Evolutionary conservation across 2,329 filamentous ascomycete genomes (phyloP).

Genomic region (Diaporthe sp.): DNA sequence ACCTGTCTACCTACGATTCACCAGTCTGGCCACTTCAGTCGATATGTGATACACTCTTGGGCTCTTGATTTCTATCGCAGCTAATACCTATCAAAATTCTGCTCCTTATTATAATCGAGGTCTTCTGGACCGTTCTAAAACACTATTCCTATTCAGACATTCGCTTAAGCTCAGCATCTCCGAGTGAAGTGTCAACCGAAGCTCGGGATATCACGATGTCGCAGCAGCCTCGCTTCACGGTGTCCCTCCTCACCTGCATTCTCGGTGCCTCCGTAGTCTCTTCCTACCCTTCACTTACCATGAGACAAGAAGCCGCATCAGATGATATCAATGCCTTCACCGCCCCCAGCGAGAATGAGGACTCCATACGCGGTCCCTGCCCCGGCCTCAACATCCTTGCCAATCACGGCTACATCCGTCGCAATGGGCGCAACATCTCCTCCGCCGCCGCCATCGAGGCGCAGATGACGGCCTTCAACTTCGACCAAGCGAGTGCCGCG

Average conservation of each 20-base stretch:
- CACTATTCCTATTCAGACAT: too few relatives aligned
- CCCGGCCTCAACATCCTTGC: constrained; percentile 54
- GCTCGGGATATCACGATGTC: not conserved
- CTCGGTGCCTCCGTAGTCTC: not conserved
- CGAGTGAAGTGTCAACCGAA: not conserved
- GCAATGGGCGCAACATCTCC: constrained; percentile 49
- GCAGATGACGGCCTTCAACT: constrained; percentile 45
- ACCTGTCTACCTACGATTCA: not conserved
- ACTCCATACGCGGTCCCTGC: constrained; percentile 48
- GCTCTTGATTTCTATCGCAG: not conserved
- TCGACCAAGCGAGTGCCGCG: not conserved
- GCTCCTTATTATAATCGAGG: not conserved
- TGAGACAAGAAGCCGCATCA: not conserved
- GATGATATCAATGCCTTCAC: not conserved
- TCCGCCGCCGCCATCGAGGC: constrained; percentile 46
- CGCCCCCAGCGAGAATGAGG: not conserved
- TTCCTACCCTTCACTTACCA: not conserved
- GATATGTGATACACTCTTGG: not conserved
- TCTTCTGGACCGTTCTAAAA: not conserved
- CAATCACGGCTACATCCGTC: constrained; percentile 54
- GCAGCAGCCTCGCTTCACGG: not conserved
- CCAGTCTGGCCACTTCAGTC: not conserved
- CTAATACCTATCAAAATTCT: not conserved
- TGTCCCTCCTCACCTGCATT: not conserved
- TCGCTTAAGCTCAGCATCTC: not conserved